Percentiles rank a stretch among this genome's conserved stretches.
Evolutionary conservation across 2,329 filamentous ascomycete genomes (phyloP).

Genomic region (Aspergillus pseudoglaucus): DNA sequence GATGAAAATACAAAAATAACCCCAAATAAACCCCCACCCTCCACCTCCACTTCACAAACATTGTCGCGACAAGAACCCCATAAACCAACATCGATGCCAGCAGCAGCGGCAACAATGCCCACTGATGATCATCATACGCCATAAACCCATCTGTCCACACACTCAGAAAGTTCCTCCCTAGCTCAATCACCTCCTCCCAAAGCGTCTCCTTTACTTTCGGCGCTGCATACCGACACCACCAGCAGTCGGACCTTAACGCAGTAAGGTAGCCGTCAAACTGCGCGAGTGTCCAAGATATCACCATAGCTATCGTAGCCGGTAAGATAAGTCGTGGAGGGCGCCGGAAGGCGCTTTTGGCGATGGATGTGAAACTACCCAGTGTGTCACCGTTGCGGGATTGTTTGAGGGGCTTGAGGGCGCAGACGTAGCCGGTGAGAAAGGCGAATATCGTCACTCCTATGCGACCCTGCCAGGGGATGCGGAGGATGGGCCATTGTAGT

Average conservation of each 20-base stretch:
- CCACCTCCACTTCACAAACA: conserved; percentile 43
- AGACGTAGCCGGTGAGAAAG: conserved; percentile 52
- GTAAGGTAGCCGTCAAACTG: conserved; percentile 45
- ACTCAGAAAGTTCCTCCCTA: conserved; percentile 42
- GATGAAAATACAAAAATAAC: conserved; percentile 46
- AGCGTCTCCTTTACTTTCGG: conserved; percentile 40
- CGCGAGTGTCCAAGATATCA: conserved; percentile 46
- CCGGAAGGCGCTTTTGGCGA: conserved; percentile 50
- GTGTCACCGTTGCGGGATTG: conserved; percentile 43
- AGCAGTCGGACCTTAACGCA: conserved; percentile 43
- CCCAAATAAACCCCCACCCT: conserved; percentile 41
- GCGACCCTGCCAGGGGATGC: conserved; percentile 50
- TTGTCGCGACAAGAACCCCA: conserved; percentile 39
- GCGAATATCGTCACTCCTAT: conserved; percentile 52
- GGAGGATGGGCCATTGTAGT: conserved; percentile 48
- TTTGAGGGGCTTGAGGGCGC: conserved; percentile 49
- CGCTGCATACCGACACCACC: conserved; percentile 48
- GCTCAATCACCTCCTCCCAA: conserved; percentile 38
- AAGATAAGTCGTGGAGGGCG: conserved; percentile 48
- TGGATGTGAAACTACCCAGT: conserved; percentile 39
- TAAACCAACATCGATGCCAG: conserved; percentile 48
- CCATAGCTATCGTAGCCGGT: conserved; percentile 46
- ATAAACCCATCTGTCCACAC: conserved; percentile 49
- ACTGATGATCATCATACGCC: conserved; percentile 50
- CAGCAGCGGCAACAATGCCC: conserved; percentile 47